Evolutionary conservation across 306 rosid species (phyloP).

Genomic region (Acmispon strigosus): DNA sequence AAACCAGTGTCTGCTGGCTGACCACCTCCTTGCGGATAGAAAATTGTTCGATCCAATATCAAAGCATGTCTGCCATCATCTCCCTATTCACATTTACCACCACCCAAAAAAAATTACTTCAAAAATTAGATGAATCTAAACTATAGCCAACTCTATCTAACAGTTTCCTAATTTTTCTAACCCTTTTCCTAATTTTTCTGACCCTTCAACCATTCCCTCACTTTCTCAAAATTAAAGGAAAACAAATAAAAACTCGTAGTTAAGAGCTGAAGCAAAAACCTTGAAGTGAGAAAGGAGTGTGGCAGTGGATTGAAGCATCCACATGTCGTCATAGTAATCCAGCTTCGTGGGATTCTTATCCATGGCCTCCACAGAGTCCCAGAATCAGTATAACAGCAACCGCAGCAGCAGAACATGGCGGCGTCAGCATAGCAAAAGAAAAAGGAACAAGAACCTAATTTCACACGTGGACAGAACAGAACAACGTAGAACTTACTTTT

Average conservation of each 20-base stretch:
- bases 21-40: constrained; percentile 92
- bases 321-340: constrained; percentile 58
- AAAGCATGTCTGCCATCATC: constrained; percentile 56
- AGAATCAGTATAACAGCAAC: not conserved
- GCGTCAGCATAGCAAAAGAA: not conserved
- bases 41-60: constrained; percentile 61
- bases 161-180: not conserved
- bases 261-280: constrained; percentile 21
- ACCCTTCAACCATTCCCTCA: not conserved
- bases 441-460: not conserved
- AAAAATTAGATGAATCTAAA: not conserved
- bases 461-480: not conserved
- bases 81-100: constrained; percentile 21
- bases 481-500: not conserved
- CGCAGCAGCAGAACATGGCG: not conserved
- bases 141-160: not conserved
- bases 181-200: not conserved
- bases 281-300: constrained; percentile 37
- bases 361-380: constrained; percentile 25
- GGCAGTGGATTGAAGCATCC: constrained; percentile 50
- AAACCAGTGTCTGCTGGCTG: constrained; percentile 67
- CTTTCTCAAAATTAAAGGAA: not conserved
- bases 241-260: not conserved
- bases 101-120: not conserved
- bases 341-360: constrained; percentile 49